Evolutionary conservation across 78 protist genomes (phyloP).

Genomic region (Dictyostelium discoideum): DNA sequence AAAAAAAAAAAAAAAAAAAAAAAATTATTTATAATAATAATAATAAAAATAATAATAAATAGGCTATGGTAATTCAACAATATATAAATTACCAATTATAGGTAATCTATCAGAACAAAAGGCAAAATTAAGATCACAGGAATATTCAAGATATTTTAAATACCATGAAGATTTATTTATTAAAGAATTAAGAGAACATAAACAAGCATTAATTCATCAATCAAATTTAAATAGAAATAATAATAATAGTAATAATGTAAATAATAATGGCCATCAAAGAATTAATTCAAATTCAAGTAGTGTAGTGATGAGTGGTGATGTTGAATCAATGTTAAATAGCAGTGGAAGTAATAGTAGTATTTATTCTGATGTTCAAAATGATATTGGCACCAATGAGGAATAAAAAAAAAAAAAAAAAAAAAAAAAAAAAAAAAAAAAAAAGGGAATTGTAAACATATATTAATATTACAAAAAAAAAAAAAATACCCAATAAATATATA

Average conservation of each 20-base stretch:
- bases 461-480: too few species aligned
- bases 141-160: background rate
- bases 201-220: background rate
- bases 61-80: background rate
- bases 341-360: slow-evolving; percentile 16
- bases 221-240: background rate
- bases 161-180: background rate
- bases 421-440: background rate
- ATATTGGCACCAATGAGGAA: background rate
- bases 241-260: background rate
- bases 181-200: background rate
- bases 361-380: background rate
- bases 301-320: background rate
- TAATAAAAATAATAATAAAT: background rate
- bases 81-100: slow-evolving; percentile 29
- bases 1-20: too few species aligned
- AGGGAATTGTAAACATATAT: too few species aligned
- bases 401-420: background rate
- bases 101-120: background rate
- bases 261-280: slow-evolving; percentile 1
- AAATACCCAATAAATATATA: too few species aligned
- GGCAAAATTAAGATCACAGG: slow-evolving; percentile 7
- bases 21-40: too few species aligned
- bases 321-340: background rate
- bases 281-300: slow-evolving; percentile 1